These are phyloP conservation scores for Populus pruinosa DNA, from an alignment of 345 rosid genomes.

Conservation along the genomic window DNA sequence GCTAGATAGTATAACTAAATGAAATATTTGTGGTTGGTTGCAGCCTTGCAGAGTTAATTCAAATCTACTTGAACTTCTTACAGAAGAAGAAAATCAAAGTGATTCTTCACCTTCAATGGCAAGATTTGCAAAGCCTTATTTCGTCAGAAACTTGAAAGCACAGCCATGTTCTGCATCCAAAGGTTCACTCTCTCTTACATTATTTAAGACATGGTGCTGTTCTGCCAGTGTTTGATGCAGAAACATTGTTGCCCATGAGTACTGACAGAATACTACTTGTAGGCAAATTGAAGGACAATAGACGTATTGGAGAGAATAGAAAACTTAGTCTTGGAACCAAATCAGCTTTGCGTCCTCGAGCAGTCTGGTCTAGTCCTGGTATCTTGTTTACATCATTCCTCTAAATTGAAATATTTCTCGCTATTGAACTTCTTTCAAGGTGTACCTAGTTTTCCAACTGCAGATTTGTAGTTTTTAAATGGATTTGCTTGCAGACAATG, in stretches of 20 bases:
- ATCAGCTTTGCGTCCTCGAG: constrained; percentile 26
- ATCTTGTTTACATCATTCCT: not conserved
- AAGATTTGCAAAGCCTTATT: not conserved
- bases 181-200: constrained; percentile 5
- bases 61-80: not conserved
- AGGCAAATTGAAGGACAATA: not conserved
- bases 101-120: constrained; percentile 15
- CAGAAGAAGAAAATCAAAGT: constrained; percentile 24
- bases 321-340: constrained; percentile 1
- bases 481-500: constrained; percentile 26
- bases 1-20: not conserved
- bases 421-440: not conserved
- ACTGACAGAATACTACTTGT: not conserved
- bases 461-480: too few species aligned
- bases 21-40: too few species aligned
- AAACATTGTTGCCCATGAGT: not conserved
- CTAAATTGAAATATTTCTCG: not conserved
- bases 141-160: not conserved
- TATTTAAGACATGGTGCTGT: not conserved
- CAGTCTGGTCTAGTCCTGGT: constrained; percentile 42
- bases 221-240: not conserved
- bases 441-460: too few species aligned
- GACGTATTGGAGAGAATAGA: not conserved
- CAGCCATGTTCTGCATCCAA: constrained; percentile 5
- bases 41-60: not conserved